phyloP scores from a whole-genome alignment of 768 basidiomycete genomes.

The Podaxis carcinomalis region DNA sequence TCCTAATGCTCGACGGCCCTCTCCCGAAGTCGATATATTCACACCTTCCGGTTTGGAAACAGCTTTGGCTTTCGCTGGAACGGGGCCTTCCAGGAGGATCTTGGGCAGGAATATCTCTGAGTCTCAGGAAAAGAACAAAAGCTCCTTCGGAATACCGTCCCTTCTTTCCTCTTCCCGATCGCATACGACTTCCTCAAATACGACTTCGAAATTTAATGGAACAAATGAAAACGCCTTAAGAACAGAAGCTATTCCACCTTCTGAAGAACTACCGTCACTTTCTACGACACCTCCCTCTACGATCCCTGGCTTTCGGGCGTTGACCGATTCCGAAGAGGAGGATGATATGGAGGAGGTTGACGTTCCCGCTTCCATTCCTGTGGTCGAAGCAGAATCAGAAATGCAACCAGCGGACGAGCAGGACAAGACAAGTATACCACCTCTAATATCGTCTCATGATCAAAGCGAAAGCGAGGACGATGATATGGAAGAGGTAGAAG shows the following conservation, averaged over 20 bases:
- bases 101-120: not conserved
- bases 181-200: not conserved
- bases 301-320: not conserved
- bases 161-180: conserved; percentile 19
- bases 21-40: conserved; percentile 21
- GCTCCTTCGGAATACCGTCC: conserved; percentile 25
- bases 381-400: not conserved
- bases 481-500: conserved; percentile 37
- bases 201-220: not conserved
- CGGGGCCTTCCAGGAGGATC: conserved; percentile 31
- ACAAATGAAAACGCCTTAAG: not conserved
- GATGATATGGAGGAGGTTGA: conserved; percentile 32
- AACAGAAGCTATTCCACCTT: not conserved
- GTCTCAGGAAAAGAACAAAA: not conserved
- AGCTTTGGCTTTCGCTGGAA: conserved; percentile 61
- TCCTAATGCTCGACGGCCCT: conserved; percentile 2
- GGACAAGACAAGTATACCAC: not conserved
- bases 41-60: conserved; percentile 60
- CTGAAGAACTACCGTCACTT: not conserved
- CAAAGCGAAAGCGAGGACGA: conserved; percentile 22
- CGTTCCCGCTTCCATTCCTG: not conserved
- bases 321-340: conserved; percentile 21
- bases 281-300: not conserved
- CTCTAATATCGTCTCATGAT: not conserved
- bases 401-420: not conserved